Conservation (phyloP, 1,284 basidiomycete genomes). For the Exobasidium cylindrosporum region DNA sequence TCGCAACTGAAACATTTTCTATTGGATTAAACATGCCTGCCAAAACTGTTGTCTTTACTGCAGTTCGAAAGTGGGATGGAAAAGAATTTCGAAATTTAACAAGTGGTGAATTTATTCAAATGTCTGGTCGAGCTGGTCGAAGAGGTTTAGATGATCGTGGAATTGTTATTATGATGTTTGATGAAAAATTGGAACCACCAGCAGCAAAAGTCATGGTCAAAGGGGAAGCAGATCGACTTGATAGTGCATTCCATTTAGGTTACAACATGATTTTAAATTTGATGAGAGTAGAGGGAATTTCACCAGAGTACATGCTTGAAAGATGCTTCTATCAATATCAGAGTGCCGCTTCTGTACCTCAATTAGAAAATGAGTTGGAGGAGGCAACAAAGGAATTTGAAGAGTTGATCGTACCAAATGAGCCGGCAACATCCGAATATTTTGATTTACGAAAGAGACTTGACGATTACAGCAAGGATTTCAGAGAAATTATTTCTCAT, state of each 20-base stretch:
- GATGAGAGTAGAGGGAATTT: constrained; percentile 97
- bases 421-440: constrained; percentile 80
- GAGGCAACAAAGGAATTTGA: constrained; percentile 71
- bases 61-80: constrained; percentile 93
- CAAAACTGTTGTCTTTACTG: constrained; percentile 97
- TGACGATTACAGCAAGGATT: constrained; percentile 79
- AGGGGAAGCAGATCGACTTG: constrained; percentile 92
- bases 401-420: constrained; percentile 73
- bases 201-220: constrained; percentile 97
- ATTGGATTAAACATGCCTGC: constrained; percentile 99
- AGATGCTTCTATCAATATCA: constrained; percentile 98
- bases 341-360: constrained; percentile 82
- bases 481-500: constrained; percentile 87
- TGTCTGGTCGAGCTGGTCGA: constrained; percentile 97
- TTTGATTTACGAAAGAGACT: constrained; percentile 87
- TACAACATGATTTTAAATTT: constrained; percentile 99
- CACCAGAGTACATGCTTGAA: constrained; percentile 97
- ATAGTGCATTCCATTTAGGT: constrained; percentile 97
- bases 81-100: constrained; percentile 82
- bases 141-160: constrained; percentile 97
- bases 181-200: constrained; percentile 91
- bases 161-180: constrained; percentile 99
- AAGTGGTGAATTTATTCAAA: constrained; percentile 61
- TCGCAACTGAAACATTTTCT: constrained; percentile 98
- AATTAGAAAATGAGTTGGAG: constrained; percentile 78